These are phyloP conservation scores for Myriosclerotinia duriaeana DNA, from an alignment of 2,329 filamentous ascomycete genomes.

Conservation along the genomic window DNA sequence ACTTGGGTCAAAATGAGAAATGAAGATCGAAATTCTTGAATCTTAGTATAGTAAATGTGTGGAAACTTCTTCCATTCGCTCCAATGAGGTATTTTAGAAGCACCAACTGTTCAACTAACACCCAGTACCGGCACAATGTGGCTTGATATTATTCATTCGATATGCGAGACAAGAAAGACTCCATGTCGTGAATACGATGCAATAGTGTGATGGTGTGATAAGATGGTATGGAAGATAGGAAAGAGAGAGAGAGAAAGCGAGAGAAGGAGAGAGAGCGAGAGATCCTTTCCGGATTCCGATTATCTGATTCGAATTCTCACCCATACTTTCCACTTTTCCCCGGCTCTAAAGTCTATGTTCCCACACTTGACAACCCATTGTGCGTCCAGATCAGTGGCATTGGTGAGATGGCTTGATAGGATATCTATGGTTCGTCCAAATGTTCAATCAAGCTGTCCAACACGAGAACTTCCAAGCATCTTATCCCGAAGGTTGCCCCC, in stretches of 20 bases:
- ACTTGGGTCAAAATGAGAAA: too few relatives aligned
- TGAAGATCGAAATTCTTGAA: neutral
- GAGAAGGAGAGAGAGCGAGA: neutral
- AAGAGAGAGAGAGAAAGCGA: neutral
- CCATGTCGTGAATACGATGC: neutral
- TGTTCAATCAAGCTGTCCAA: slow-evolving; percentile 1
- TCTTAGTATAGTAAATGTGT: neutral
- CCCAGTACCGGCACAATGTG: neutral
- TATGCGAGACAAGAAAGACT: neutral
- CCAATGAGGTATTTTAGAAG: neutral
- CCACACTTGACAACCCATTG: neutral
- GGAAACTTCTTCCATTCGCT: neutral
- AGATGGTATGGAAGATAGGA: neutral
- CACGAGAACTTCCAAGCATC: slow-evolving; percentile 15
- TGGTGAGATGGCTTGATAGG: slow-evolving; percentile 7
- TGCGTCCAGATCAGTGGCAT: slow-evolving; percentile 9
- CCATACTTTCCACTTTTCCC: slow-evolving; percentile 6
- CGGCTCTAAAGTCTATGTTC: neutral
- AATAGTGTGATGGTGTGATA: too few relatives aligned
- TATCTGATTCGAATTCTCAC: neutral
- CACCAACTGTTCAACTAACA: too few relatives aligned
- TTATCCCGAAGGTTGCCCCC: too few relatives aligned
- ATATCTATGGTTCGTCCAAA: slow-evolving; percentile 17
- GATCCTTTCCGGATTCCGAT: slow-evolving; percentile 3
- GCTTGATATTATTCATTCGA: neutral